Base-by-base conservation (phyloP, 768 basidiomycete genomes). In the Auriscalpium vulgare region DNA sequence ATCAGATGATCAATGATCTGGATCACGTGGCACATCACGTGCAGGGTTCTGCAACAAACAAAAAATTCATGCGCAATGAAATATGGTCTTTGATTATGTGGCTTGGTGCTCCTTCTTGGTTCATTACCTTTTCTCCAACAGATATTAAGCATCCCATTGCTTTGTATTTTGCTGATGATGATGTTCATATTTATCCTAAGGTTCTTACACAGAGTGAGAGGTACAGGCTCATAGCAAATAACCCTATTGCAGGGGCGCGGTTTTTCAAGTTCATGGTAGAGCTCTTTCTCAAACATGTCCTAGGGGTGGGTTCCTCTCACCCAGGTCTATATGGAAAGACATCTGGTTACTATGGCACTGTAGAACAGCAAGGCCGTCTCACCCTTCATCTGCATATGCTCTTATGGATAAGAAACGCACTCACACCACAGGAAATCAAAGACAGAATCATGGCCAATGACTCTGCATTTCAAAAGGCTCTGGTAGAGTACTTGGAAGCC, bases 301-400 rank as follows among this genome's bases (percentile, higher is more conserved):
- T 63, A 3, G 21, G 47, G 1, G 34, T 29, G 10, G 53, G 34
- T n/a, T 3, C 7, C 6, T 47, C 44, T 14, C 4, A 35, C 13
- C 17, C 37, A 8, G 63, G 62, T 0, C 13, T 64, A 11, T 60
- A 55, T 58, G 63, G 65, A 2, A 17, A 61, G 1, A 63, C 60
- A 5, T 23, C 55, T 10, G 56, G 44, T 17, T 64, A 61, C 34
- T 66, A 64, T 56, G 65, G 63, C 2, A 65, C 60, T 29, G 23
- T 29, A 29, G 23, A 29, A 5, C 23, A 29, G 23, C 23, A 29
- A 29, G 23, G 23, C 23, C 11, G 65, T 62, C 0, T 56, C 62
- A 64, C 66, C 10, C 53, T 67, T 17, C 64, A 67, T 52, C 19
- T 63, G 1, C 66, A 67, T 50, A 10, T 57, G n/a, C 35, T 63